Base-by-base conservation (phyloP, 208 protist genomes). In the Acanthamoeba culbertsoni region DNA sequence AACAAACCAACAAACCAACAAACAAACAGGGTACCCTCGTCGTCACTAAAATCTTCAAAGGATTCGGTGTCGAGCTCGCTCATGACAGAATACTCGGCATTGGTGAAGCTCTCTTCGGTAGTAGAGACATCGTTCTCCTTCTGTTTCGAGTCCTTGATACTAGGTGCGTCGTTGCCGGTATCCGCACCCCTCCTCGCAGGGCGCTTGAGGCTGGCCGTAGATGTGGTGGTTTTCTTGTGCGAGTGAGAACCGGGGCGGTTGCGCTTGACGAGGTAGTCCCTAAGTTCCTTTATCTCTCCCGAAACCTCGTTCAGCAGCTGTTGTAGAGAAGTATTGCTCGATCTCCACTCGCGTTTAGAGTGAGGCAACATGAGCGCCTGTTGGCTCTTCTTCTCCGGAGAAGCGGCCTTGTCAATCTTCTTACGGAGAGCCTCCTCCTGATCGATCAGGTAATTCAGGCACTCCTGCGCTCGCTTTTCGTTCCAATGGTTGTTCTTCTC, bases 31-130 rank as follows among this genome's bases (percentile, higher is more conserved):
- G 23, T 31, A 92, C 88, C 88, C 77, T 92, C 88, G 37, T 92
- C 82, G 45, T 90, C 82, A 33, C 82, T 90, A 26, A 90, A 90
- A 31, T 90, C 82, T 45, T 90, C 82, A 79, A 92, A 92, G 46
- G 88, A 92, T 43, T 92, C 88, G 40, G 62, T 92, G 62, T 92
- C 88, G 35, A 92, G 62, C 35, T 92, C 88, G 88, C 88, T 92
- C 88, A 92, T 92, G 31, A 92, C 55, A 45, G 88, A 92, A 62
- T 92, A 92, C 88, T 92, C 88, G 14, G 88, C 88, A 42, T 62
- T 62, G 40, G 88, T 92, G 63, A 92, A 92, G 46, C 88, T 92
- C 88, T 92, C 88, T 46, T 92, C 88, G 28, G 88, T 92, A 5
- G 88, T 92, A 33, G 63, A 92, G 48, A 79, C 88, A 37, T 92